Evolutionary conservation across 345 rosid species (phyloP).

Genomic region (Boechera stricta): DNA sequence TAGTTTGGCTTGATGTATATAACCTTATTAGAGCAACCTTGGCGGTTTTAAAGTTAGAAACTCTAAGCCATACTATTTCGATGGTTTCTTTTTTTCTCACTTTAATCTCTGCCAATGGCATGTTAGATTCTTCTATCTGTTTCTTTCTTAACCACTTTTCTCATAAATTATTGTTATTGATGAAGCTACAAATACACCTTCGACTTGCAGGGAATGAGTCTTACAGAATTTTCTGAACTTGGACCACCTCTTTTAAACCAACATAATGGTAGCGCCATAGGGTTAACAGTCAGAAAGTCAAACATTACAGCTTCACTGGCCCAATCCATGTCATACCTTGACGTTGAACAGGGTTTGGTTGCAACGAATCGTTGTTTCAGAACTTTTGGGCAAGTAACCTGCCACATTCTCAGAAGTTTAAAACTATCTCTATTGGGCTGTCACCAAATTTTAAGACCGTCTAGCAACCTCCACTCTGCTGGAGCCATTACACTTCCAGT

Average conservation of each 20-base stretch:
- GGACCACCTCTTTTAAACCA: conserved; percentile 77
- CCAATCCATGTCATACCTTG: conserved; percentile 61
- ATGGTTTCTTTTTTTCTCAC: not conserved
- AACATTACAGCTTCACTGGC: conserved; percentile 67
- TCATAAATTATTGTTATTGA: not conserved
- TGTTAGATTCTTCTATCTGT: not conserved
- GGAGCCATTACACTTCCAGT: conserved; percentile 66
- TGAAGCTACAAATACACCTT: conserved; percentile 12
- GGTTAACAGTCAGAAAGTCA: conserved; percentile 64
- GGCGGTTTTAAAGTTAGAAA: not conserved
- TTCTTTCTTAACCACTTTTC: not conserved
- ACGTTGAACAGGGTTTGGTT: conserved; percentile 40
- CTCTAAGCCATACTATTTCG: not conserved
- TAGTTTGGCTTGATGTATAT: not conserved
- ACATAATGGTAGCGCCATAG: conserved; percentile 65
- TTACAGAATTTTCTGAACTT: conserved; percentile 58
- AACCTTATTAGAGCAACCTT: not conserved
- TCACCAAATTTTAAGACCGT: conserved; percentile 52
- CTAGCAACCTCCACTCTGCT: conserved; percentile 36
- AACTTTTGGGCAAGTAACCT: conserved; percentile 76
- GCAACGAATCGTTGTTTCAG: conserved; percentile 52
- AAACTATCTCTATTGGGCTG: conserved; percentile 68
- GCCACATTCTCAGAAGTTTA: conserved; percentile 59
- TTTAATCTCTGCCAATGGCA: not conserved
- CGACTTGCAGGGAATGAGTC: conserved; percentile 60